Base-by-base conservation (phyloP, 2,329 filamentous ascomycete genomes). In the Fusarium piperis region DNA sequence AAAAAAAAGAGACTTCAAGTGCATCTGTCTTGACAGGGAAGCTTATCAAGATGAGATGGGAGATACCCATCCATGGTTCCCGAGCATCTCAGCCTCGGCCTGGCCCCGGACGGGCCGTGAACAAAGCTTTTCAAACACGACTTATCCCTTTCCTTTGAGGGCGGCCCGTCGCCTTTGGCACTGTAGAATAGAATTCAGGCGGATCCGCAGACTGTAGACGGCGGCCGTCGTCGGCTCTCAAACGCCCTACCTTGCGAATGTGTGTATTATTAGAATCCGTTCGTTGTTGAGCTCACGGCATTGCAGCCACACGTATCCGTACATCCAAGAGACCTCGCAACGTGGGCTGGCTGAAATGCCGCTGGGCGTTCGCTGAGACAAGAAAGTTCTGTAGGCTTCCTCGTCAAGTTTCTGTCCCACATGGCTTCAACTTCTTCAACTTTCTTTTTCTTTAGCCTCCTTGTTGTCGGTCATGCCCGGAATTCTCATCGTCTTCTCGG, bases 251-350 rank as follows among this genome's bases (percentile, higher is more conserved):
- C 9, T n/a, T n/a, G 15, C 18, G 44, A 30, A 64, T 32, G 39
- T 38, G 55, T 55, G 66, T 63, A 65, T 60, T 58, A 51, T 69
- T 73, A 62, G 61, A 73, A 59, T 38, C 44, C 48, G 57, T 16
- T 10, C n/a, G n/a, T n/a, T n/a, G 38, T 36, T 60, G 44, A 30
- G 35, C 55, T 53, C 41, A 41, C 41, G 36, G 59, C 33, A 62
- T 15, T 56, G 28, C 20, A 71, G 63, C 52, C 51, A 67, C 59
- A 62, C 9, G 26, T 28, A 35, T 13, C 2, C 13, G 33, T 13
- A 48, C 26, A 6, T 30, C 23, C 16, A 12, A 26, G 41, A 26
- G 18, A 16, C 12, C 26, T 30, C 26, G 56, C 56, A 64, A 66
- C 53, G 44, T 59, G 41, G 48, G 38, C 35, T 35, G 20, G 57